Base-by-base conservation (phyloP, 31 red algal genomes). In the Porphyra umbilicalis region DNA sequence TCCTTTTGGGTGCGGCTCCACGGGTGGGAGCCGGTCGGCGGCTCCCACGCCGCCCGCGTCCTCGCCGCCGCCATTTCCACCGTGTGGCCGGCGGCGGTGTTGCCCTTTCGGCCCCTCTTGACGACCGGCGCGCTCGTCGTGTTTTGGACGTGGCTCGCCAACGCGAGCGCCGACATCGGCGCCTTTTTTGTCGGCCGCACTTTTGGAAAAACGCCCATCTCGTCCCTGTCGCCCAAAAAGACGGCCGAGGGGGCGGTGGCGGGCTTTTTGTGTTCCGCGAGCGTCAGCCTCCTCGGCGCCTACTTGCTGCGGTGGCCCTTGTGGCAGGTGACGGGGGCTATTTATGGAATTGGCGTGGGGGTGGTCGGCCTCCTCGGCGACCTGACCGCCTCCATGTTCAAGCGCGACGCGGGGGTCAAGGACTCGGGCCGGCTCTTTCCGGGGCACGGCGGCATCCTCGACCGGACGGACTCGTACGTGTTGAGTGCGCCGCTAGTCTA, bases 391-490 rank as follows among this genome's bases (percentile, higher is more conserved):
- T 93, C 90, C 68, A 85, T 86, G 33, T 98, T 98, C 87, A 98
- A 98, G 83, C 77, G 96, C 30, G 96, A 98, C 79, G 96, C 92
- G 15, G 96, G 96, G 15, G 83, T 91, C 82, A 98, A 98, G 84
- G 96, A 98, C 76, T 93, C 90, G 32, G 92, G 92, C 8, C 77
- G 79, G 35, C 79, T 95, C 31, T 87, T 98, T 75, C 96, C 96
- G 8, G 96, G 93, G 20, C 96, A 98, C 75, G 96, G 96, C 15
- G 96, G 96, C 30, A 95, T 98, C 38, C 84, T 98, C 30, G 96
- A 98, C 77, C 79, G 96, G 34, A 92, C 90, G 10, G 96, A 98
- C 77, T 90, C 86, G 71, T 95, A 93, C 75, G 90, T 98, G 6
- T 79, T 95, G 10, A 84, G 87, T 13, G 96, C 93, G 35, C 96